phyloP scores from a whole-genome alignment of 768 basidiomycete species.

The Rhodotorula toruloides region DNA sequence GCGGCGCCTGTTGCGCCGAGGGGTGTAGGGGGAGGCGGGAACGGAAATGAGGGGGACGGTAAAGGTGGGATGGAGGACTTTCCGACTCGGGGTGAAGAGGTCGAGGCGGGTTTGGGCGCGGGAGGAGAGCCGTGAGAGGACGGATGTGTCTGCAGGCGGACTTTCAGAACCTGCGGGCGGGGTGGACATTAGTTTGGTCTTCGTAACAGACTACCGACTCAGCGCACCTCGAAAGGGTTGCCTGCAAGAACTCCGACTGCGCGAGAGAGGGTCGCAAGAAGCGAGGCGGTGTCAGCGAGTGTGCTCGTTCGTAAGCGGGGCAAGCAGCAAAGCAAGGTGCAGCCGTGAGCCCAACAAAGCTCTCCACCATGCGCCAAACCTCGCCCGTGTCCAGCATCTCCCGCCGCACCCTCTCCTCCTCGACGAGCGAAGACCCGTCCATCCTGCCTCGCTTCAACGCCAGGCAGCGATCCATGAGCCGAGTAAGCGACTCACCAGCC shows the following conservation, averaged over 20 bases:
- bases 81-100: constrained; percentile 22
- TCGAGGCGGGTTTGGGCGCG: constrained; percentile 9
- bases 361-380: too few relatives aligned
- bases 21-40: not conserved
- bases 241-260: constrained; percentile 36
- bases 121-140: not conserved
- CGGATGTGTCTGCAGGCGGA: constrained; percentile 35
- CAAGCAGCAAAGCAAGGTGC: not conserved
- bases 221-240: constrained; percentile 30
- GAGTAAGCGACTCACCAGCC: constrained; percentile 25
- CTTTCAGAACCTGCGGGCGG: constrained; percentile 29
- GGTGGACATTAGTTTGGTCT: not conserved
- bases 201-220: not conserved
- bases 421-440: too few relatives aligned
- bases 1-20: not conserved
- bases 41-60: constrained; percentile 16
- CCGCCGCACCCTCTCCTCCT: too few relatives aligned
- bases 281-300: too few relatives aligned
- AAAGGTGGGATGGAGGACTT: constrained; percentile 24
- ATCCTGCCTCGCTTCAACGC: not conserved
- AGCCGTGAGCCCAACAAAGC: too few relatives aligned
- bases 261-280: not conserved
- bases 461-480: not conserved
- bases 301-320: not conserved
- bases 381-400: too few relatives aligned